A percentile compares a stretch with the other conserved stretches of the same genome.
These are phyloP conservation scores for Lipomyces oligophaga DNA, from an alignment of 805 yeast genomes.

Conservation along the genomic window DNA sequence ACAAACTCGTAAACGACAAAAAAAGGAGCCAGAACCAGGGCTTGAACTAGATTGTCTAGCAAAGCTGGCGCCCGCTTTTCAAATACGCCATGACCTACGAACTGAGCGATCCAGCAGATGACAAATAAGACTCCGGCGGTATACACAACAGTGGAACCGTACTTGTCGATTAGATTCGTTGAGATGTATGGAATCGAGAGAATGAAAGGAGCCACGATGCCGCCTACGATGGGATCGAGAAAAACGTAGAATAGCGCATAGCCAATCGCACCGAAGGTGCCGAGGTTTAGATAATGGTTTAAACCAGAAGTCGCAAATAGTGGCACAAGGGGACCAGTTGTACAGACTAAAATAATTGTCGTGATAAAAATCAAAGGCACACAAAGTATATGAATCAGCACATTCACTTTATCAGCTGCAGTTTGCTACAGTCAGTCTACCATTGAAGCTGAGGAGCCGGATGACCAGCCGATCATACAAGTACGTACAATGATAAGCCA, in stretches of 20 bases:
- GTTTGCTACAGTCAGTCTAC: background rate
- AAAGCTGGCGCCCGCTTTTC: constrained; percentile 86
- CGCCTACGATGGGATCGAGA: constrained; percentile 53
- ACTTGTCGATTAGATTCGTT: constrained; percentile 33
- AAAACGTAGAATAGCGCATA: constrained; percentile 58
- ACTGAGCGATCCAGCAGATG: constrained; percentile 74
- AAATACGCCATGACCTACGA: constrained; percentile 79
- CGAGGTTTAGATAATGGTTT: constrained; percentile 42
- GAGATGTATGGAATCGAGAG: constrained; percentile 33
- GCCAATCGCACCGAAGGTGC: constrained; percentile 44
- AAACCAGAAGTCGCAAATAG: background rate
- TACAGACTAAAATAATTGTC: constrained; percentile 43
- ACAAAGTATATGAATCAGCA: constrained; percentile 68
- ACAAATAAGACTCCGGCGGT: constrained; percentile 46
- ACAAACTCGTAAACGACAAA: constrained; percentile 78
- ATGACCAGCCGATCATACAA: too few relatives aligned
- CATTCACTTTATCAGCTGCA: constrained; percentile 53
- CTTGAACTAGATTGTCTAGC: constrained; percentile 75
- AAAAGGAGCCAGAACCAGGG: constrained; percentile 85
- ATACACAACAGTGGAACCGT: constrained; percentile 33
- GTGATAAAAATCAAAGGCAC: constrained; percentile 73
- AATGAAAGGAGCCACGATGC: constrained; percentile 42
- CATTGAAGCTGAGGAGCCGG: background rate
- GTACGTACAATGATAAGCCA: constrained; percentile 43
- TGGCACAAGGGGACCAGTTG: constrained; percentile 19